Evolutionary conservation across 352 stramenopile species (phyloP).

Genomic region (Pythium folliculosum): DNA sequence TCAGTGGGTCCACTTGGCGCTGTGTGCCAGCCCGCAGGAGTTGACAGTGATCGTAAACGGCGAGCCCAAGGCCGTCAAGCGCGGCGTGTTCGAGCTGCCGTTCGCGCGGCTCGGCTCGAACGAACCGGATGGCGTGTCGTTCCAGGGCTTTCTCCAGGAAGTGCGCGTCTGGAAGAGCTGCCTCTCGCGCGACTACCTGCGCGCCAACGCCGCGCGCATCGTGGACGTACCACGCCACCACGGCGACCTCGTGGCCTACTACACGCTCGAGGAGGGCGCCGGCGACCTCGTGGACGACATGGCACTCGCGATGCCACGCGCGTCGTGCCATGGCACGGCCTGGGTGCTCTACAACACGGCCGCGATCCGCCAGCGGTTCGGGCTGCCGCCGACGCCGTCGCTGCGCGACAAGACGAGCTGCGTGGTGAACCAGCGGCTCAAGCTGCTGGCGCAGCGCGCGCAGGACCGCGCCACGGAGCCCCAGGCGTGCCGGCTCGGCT

Average conservation of each 20-base stretch:
- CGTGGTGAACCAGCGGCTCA: constrained; percentile 66
- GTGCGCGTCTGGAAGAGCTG: constrained; percentile 66
- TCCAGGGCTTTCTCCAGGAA: constrained; percentile 66
- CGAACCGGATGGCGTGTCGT: constrained; percentile 40
- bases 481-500: constrained; percentile 49
- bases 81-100: constrained; percentile 60
- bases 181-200: constrained; percentile 41
- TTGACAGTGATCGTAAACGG: constrained; percentile 56
- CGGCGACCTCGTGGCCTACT: constrained; percentile 51
- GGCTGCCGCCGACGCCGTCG: constrained; percentile 58
- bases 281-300: constrained; percentile 79
- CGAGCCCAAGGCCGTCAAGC: constrained; percentile 38
- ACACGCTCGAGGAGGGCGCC: constrained; percentile 76
- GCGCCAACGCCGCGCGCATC: constrained; percentile 35
- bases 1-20: constrained; percentile 64
- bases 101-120: constrained; percentile 49
- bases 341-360: constrained; percentile 61
- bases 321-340: constrained; percentile 41
- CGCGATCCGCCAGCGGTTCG: constrained; percentile 47
- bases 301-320: constrained; percentile 47
- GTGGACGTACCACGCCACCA: constrained; percentile 32
- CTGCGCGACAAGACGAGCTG: constrained; percentile 66
- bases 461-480: constrained; percentile 44
- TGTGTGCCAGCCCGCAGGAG: constrained; percentile 51
- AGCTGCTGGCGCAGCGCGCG: constrained; percentile 60